phyloP scores from a whole-genome alignment of 192 early-diverging fungal species.

The Backusella mclennaniae region DNA sequence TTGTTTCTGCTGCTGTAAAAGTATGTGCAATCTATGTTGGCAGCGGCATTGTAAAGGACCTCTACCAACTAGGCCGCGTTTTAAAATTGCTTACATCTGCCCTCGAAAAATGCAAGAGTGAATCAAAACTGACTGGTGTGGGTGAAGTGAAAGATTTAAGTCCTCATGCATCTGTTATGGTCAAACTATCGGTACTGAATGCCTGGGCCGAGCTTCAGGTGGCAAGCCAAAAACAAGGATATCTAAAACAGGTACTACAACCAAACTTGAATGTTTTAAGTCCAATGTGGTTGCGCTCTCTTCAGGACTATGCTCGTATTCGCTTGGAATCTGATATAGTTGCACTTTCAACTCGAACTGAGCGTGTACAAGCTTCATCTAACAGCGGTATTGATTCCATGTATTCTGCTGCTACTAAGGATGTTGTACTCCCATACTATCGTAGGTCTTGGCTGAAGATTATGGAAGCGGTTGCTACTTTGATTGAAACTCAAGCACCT shows the following conservation, averaged over 20 bases:
- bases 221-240: constrained; percentile 59
- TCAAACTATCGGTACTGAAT: constrained; percentile 70
- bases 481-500: constrained; percentile 44
- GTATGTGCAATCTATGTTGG: constrained; percentile 84
- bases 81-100: constrained; percentile 68
- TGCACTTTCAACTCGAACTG: constrained; percentile 31
- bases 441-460: constrained; percentile 58
- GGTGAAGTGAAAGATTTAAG: constrained; percentile 58
- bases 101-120: constrained; percentile 69
- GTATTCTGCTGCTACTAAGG: constrained; percentile 64
- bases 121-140: constrained; percentile 43
- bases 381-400: constrained; percentile 51
- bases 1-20: constrained; percentile 71
- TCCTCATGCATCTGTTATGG: constrained; percentile 78
- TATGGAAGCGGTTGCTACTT: constrained; percentile 52
- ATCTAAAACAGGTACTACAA: constrained; percentile 58
- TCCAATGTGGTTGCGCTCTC: constrained; percentile 59
- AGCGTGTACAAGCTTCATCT: constrained; percentile 35
- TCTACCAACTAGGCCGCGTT: constrained; percentile 67
- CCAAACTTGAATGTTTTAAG: constrained; percentile 54
- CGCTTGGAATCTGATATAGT: constrained; percentile 61
- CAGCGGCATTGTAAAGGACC: constrained; percentile 84
- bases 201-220: constrained; percentile 82
- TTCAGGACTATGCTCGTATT: constrained; percentile 65
- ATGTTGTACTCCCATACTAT: constrained; percentile 65